Percentiles rank a stretch among this genome's conserved stretches.
These are phyloP conservation scores for Populus nigra DNA, from an alignment of 345 rosid genomes.

Conservation along the genomic window DNA sequence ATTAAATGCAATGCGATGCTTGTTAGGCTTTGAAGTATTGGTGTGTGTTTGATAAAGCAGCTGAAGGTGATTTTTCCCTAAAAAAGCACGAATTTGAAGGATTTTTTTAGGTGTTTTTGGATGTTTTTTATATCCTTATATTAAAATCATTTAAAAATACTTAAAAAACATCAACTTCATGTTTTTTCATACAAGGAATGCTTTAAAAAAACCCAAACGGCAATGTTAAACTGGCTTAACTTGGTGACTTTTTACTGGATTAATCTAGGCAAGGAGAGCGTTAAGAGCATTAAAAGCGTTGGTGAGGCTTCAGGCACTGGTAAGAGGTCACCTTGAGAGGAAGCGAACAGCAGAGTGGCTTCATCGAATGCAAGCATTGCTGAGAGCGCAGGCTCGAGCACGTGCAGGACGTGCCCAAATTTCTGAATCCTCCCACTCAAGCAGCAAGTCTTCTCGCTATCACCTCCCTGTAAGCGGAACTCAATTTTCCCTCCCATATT, in stretches of 20 bases:
- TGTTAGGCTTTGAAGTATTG: not conserved
- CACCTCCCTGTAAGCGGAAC: slow-evolving; percentile 53
- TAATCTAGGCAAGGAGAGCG: slow-evolving; percentile 71
- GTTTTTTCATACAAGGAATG: too few relatives aligned
- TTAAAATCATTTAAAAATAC: too few relatives aligned
- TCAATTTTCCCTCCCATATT: slow-evolving; percentile 15
- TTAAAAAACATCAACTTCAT: too few relatives aligned
- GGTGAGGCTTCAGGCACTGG: slow-evolving; percentile 92
- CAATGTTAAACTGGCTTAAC: not conserved
- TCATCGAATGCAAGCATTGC: slow-evolving; percentile 67
- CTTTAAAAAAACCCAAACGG: too few relatives aligned
- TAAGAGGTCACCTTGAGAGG: slow-evolving; percentile 88
- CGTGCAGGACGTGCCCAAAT: slow-evolving; percentile 54
- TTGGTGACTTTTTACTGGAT: not conserved
- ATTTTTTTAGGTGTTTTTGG: too few relatives aligned
- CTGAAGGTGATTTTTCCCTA: not conserved
- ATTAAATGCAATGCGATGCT: not conserved
- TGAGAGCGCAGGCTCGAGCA: slow-evolving; percentile 74
- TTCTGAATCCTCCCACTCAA: slow-evolving; percentile 60
- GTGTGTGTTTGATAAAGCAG: too few relatives aligned
- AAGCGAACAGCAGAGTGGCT: slow-evolving; percentile 57
- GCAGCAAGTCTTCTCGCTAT: slow-evolving; percentile 62
- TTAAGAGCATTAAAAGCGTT: slow-evolving; percentile 88
- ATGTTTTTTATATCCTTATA: too few relatives aligned
- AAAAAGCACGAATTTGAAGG: too few relatives aligned